Evolutionary conservation across 2,329 filamentous ascomycete species (phyloP).

Genomic region (Colletotrichum destructivum): DNA sequence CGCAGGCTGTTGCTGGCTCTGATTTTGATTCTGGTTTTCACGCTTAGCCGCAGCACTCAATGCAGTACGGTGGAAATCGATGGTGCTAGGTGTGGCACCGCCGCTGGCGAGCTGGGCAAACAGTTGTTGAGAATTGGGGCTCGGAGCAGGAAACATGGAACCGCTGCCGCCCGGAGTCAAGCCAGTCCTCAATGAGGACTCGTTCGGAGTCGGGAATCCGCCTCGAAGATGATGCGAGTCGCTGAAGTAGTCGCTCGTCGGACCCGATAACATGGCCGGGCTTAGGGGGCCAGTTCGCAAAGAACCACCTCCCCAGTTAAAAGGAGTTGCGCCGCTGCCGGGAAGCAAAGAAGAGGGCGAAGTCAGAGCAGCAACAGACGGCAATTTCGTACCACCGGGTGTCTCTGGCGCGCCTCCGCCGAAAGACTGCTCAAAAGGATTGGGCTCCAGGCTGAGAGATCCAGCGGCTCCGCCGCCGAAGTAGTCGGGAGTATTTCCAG

Average conservation of each 20-base stretch:
- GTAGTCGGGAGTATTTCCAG: slow-evolving; percentile 76
- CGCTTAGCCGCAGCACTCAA: slow-evolving; percentile 82
- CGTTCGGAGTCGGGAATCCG: slow-evolving; percentile 95
- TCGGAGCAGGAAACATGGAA: slow-evolving; percentile 96
- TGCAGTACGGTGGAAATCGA: slow-evolving; percentile 96
- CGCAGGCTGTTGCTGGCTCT: slow-evolving; percentile 46
- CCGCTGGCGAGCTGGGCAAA: slow-evolving; percentile 85
- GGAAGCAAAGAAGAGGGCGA: slow-evolving; percentile 88
- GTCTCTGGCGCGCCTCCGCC: slow-evolving; percentile 79
- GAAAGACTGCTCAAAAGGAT: slow-evolving; percentile 98
- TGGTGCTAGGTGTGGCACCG: slow-evolving; percentile 88
- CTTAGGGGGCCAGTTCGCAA: slow-evolving; percentile 93
- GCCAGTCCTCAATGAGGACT: slow-evolving; percentile 92
- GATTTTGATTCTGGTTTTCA: slow-evolving; percentile 58
- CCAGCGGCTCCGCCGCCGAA: slow-evolving; percentile 72
- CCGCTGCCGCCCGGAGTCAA: slow-evolving; percentile 94
- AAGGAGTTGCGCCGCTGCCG: slow-evolving; percentile 79
- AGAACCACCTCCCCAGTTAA: slow-evolving; percentile 87
- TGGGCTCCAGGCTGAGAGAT: slow-evolving; percentile 84
- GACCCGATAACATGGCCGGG: slow-evolving; percentile 96
- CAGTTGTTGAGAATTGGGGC: slow-evolving; percentile 83
- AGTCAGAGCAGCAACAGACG: slow-evolving; percentile 90
- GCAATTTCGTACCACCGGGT: slow-evolving; percentile 85
- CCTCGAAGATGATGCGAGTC: slow-evolving; percentile 84
- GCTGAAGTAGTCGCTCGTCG: slow-evolving; percentile 87